These are phyloP conservation scores for Talaromyces borbonicus DNA, from an alignment of 495 filamentous ascomycete species.

Conservation along the genomic window DNA sequence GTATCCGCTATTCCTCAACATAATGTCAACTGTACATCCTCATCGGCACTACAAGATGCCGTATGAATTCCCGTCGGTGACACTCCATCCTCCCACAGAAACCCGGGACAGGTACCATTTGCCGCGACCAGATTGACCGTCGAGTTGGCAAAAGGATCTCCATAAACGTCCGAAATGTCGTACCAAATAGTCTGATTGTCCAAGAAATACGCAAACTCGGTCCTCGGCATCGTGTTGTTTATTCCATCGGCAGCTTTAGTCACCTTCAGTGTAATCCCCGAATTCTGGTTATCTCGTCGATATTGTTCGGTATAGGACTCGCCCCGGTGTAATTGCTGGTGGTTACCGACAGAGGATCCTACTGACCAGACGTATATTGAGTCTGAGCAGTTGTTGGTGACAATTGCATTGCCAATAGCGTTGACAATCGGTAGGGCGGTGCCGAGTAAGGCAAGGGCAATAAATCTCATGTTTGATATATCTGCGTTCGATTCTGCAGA, in stretches of 20 bases:
- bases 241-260: conserved; percentile 37
- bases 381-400: conserved; percentile 38
- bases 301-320: conserved; percentile 31
- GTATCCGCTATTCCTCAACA: conserved; percentile 12
- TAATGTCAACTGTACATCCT: conserved; percentile 27
- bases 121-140: conserved; percentile 28
- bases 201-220: conserved; percentile 45
- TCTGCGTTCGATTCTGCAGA: background rate
- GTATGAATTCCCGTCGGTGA: conserved; percentile 40
- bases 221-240: conserved; percentile 38
- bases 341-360: conserved; percentile 23
- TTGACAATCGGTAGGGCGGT: conserved; percentile 5
- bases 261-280: conserved; percentile 48
- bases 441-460: background rate
- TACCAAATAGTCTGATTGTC: conserved; percentile 42
- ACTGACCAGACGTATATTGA: conserved; percentile 49
- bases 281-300: conserved; percentile 32
- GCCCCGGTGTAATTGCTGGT: conserved; percentile 15
- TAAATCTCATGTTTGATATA: conserved; percentile 3
- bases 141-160: conserved; percentile 42
- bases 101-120: conserved; percentile 25
- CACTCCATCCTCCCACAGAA: conserved; percentile 37
- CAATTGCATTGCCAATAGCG: conserved; percentile 36
- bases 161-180: conserved; percentile 47
- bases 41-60: conserved; percentile 20